These are phyloP conservation scores for Glycine latifolia DNA, from an alignment of 306 rosid genomes.

Conservation along the genomic window DNA sequence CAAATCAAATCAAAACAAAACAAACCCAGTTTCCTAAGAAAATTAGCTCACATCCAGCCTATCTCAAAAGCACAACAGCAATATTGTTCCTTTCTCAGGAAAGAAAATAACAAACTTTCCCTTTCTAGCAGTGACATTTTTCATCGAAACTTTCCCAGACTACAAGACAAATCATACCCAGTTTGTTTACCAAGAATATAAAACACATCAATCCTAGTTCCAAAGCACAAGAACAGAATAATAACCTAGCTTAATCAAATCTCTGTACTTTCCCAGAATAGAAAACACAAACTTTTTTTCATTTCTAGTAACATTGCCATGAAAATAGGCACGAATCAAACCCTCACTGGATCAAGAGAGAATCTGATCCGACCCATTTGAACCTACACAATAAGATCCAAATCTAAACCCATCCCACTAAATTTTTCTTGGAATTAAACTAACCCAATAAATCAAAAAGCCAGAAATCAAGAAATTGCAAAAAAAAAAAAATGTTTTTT, in stretches of 20 bases:
- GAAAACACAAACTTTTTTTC: slow-evolving; percentile 10
- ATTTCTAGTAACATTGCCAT: slow-evolving; percentile 13
- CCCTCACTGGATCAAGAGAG: slow-evolving; percentile 24
- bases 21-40: not conserved
- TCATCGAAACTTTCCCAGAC: slow-evolving; percentile 7
- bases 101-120: not conserved
- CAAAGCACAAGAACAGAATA: slow-evolving; percentile 14
- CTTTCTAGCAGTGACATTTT: slow-evolving; percentile 2
- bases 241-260: slow-evolving; percentile 36
- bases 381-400: slow-evolving; percentile 37
- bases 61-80: not conserved
- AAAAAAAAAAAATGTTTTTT: not conserved
- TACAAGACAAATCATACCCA: not conserved
- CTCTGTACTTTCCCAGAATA: not conserved
- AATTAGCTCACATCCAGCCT: not conserved
- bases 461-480: not conserved
- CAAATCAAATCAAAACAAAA: not conserved
- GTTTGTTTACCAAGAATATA: slow-evolving; percentile 4
- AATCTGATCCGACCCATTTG: slow-evolving; percentile 39
- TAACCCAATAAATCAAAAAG: slow-evolving; percentile 17
- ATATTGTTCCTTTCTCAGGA: not conserved
- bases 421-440: not conserved
- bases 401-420: slow-evolving; percentile 44
- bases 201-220: slow-evolving; percentile 51
- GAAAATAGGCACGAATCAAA: slow-evolving; percentile 5